Evolutionary conservation across 2,329 filamentous ascomycete species (phyloP).

Genomic region (Rhynchosporium secalis): DNA sequence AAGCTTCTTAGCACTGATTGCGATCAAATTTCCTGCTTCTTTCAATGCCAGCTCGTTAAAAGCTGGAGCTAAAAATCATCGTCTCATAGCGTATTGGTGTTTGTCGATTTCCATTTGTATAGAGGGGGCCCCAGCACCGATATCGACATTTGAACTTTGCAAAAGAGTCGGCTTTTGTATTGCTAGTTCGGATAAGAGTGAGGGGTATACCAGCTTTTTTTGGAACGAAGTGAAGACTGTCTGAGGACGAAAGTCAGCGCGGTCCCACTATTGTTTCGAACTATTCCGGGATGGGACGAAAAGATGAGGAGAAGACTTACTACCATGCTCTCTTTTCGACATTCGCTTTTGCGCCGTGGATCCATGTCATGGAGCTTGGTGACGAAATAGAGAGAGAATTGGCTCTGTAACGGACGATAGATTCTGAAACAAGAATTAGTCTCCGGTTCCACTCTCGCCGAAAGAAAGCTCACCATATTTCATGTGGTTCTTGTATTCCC

Average conservation of each 20-base stretch:
- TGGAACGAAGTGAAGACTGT: no score
- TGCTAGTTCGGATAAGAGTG: no score
- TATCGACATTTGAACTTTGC: constrained; percentile 13
- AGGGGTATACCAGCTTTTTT: no score
- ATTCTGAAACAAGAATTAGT: not conserved
- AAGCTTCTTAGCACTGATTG: constrained; percentile 17
- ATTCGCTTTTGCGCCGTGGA: constrained; percentile 27
- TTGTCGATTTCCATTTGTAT: constrained; percentile 25
- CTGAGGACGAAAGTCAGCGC: no score
- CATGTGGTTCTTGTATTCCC: constrained; percentile 22
- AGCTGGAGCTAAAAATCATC: constrained; percentile 35
- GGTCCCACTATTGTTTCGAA: no score
- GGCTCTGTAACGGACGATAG: constrained; percentile 13
- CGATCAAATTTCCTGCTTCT: constrained; percentile 37
- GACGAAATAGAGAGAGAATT: constrained; percentile 22
- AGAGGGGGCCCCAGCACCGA: constrained; percentile 20
- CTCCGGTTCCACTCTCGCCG: no score
- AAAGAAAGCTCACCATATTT: constrained; percentile 20
- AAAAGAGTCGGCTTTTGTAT: no score
- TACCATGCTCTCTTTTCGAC: constrained; percentile 26
- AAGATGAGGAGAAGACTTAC: not conserved
- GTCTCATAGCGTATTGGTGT: constrained; percentile 17
- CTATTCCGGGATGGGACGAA: no score
- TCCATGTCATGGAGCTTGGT: constrained; percentile 8
- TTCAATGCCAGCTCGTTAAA: constrained; percentile 38